Conservation (phyloP, 345 rosid genomes). For the Gynandropsis gynandra region DNA sequence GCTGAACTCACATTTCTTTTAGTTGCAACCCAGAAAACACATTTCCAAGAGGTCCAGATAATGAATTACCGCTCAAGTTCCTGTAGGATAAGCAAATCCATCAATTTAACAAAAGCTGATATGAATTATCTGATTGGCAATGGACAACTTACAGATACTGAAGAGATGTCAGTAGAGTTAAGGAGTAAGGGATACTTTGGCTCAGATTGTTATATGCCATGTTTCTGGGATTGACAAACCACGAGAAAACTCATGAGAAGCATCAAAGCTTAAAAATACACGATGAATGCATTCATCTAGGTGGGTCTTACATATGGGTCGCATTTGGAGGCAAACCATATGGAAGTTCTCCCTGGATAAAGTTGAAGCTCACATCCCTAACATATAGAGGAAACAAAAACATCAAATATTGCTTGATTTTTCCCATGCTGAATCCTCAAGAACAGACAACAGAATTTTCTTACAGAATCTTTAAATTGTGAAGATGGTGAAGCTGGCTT, state of each 20-base stretch:
- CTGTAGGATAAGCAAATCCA: conserved; percentile 34
- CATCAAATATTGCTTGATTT: conserved; percentile 4
- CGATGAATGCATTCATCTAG: conserved; percentile 5
- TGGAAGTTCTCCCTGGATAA: conserved; percentile 68
- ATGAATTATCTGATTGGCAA: conserved; percentile 6
- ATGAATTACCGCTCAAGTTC: conserved; percentile 74
- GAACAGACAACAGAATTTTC: conserved; percentile 22
- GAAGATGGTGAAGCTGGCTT: conserved; percentile 59
- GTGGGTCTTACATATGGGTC: conserved; percentile 69
- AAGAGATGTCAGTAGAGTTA: conserved; percentile 49
- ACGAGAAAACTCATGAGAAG: neutral
- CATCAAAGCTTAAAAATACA: neutral
- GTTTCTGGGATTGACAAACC: conserved; percentile 43
- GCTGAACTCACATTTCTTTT: conserved; percentile 56
- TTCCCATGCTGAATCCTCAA: conserved; percentile 1
- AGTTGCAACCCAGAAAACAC: conserved; percentile 64
- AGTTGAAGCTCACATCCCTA: conserved; percentile 79
- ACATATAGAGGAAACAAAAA: conserved; percentile 17
- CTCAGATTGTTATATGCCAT: conserved; percentile 65
- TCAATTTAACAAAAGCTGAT: conserved; percentile 2
- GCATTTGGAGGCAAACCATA: conserved; percentile 62
- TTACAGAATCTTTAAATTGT: conserved; percentile 61
- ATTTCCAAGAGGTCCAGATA: conserved; percentile 80
- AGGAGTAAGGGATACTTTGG: conserved; percentile 57
- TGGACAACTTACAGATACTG: conserved; percentile 52